Evolutionary conservation across 768 basidiomycete genomes (phyloP).

Genomic region (Fibroporia radiculosa): DNA sequence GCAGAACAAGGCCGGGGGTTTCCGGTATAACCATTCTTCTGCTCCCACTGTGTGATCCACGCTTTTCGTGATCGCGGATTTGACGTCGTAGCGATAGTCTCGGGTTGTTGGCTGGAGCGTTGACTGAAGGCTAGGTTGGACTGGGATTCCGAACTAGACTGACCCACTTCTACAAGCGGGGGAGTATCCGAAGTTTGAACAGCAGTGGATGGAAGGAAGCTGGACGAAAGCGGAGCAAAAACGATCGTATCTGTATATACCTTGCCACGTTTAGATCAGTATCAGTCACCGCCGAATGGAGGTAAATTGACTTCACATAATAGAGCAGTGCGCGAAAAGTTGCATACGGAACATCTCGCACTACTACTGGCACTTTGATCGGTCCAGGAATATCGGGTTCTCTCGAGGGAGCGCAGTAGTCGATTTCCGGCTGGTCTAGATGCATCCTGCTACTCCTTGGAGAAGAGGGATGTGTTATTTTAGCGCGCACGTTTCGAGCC

Average conservation of each 20-base stretch:
- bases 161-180: too few relatives aligned
- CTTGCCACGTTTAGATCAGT: slow-evolving; percentile 28
- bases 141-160: slow-evolving; percentile 26
- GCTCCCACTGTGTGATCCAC: slow-evolving; percentile 73
- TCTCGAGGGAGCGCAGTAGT: too few relatives aligned
- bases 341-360: slow-evolving; percentile 51
- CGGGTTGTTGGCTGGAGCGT: slow-evolving; percentile 13
- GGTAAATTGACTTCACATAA: slow-evolving; percentile 40
- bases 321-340: slow-evolving; percentile 67
- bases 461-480: slow-evolving; percentile 32
- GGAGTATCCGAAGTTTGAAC: too few relatives aligned
- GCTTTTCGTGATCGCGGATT: slow-evolving; percentile 40
- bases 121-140: slow-evolving; percentile 16
- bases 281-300: background rate
- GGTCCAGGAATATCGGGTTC: slow-evolving; percentile 31
- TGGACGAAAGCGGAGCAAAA: slow-evolving; percentile 79
- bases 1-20: slow-evolving; percentile 73
- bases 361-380: slow-evolving; percentile 42
- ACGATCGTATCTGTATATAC: slow-evolving; percentile 80
- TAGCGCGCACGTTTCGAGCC: slow-evolving; percentile 24
- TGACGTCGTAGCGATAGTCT: slow-evolving; percentile 5
- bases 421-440: too few relatives aligned
- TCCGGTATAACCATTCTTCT: slow-evolving; percentile 41
- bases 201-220: slow-evolving; percentile 32
- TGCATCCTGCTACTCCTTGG: slow-evolving; percentile 14